These are phyloP conservation scores for Ceratonia siliqua DNA, from an alignment of 306 rosid species.

Conservation along the genomic window DNA sequence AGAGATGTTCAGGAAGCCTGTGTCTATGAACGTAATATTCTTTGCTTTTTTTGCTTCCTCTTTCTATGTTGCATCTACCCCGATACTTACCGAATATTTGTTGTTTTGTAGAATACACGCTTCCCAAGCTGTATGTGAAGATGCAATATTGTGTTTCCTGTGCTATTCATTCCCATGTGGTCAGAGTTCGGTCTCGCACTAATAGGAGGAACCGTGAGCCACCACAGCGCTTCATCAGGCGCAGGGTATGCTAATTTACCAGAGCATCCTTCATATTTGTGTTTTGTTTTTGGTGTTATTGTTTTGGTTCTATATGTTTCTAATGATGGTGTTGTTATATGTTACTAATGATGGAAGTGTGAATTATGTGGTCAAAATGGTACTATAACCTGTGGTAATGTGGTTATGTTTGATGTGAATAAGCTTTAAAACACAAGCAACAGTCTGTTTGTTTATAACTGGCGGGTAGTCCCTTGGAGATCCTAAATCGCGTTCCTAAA, in stretches of 20 bases:
- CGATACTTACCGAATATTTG: too few species aligned
- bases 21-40: slow-evolving; percentile 57
- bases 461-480: neutral
- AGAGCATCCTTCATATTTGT: neutral
- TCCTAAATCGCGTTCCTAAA: neutral
- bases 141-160: slow-evolving; percentile 97
- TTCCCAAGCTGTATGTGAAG: slow-evolving; percentile 94
- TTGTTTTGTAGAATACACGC: slow-evolving; percentile 63
- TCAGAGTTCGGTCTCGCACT: slow-evolving; percentile 86
- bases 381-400: too few species aligned
- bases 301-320: neutral
- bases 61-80: too few species aligned
- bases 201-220: slow-evolving; percentile 90
- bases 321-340: neutral
- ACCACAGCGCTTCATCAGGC: slow-evolving; percentile 80
- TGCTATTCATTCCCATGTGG: slow-evolving; percentile 96
- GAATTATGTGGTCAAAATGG: neutral
- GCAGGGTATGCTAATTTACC: slow-evolving; percentile 55
- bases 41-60: neutral
- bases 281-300: neutral
- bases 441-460: neutral
- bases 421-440: neutral
- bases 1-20: slow-evolving; percentile 82
- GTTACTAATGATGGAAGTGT: neutral
- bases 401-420: neutral